Evolutionary conservation across 83 land plant genomes (phyloP).

Genomic region (Picea abies): DNA sequence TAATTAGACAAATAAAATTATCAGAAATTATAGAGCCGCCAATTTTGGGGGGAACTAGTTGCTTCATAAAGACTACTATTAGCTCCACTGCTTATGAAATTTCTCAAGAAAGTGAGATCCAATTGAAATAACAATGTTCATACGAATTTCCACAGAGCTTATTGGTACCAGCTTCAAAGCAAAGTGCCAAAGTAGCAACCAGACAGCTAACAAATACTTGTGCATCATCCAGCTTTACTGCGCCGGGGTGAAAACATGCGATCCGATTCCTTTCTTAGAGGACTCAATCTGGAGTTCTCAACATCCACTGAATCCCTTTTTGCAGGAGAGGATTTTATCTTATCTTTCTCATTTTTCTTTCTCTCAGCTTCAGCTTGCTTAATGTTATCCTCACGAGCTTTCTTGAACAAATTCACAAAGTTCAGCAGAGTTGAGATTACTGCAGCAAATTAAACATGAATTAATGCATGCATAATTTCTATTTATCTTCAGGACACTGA

Average conservation of each 20-base stretch:
- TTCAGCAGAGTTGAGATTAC: conserved; percentile 59
- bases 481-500: not conserved
- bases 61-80: not conserved
- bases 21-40: not conserved
- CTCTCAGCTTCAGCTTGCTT: conserved; percentile 71
- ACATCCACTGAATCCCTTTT: conserved; percentile 33
- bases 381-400: conserved; percentile 68
- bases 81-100: not conserved
- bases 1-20: not conserved
- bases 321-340: conserved; percentile 42
- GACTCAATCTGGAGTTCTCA: conserved; percentile 19
- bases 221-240: conserved; percentile 5
- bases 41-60: not conserved
- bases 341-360: conserved; percentile 72
- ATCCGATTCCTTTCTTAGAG: conserved; percentile 18
- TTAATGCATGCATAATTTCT: not conserved
- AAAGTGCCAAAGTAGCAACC: not conserved
- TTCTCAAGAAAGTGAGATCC: not conserved
- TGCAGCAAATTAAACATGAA: conserved; percentile 25
- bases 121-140: not conserved
- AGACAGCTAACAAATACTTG: not conserved
- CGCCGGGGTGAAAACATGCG: conserved; percentile 9
- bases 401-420: conserved; percentile 68
- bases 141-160: not conserved
- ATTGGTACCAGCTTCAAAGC: not conserved